Evolutionary conservation across 768 basidiomycete species (phyloP).

Genomic region (Megacollybia marginata): DNA sequence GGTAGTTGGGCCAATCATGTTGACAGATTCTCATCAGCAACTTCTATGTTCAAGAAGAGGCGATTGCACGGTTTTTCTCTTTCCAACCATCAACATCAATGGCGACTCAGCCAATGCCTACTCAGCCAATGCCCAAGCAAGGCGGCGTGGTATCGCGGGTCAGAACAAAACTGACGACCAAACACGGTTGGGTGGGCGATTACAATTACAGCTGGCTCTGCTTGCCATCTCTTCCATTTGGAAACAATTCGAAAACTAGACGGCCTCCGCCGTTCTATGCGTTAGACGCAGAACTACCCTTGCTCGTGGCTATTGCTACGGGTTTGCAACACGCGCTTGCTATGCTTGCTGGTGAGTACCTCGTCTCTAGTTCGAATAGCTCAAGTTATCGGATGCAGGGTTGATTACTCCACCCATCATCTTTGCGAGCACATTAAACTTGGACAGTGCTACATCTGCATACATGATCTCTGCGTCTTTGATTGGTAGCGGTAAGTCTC

Average conservation of each 20-base stretch:
- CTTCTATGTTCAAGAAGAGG: too few species aligned
- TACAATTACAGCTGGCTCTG: slow-evolving; percentile 78
- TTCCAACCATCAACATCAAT: too few species aligned
- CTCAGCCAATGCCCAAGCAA: too few species aligned
- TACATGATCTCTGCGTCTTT: slow-evolving; percentile 81
- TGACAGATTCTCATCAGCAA: too few species aligned
- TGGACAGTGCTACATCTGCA: slow-evolving; percentile 51
- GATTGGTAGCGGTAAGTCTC: slow-evolving; percentile 61
- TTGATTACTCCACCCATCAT: slow-evolving; percentile 82
- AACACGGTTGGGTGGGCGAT: slow-evolving; percentile 75
- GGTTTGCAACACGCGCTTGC: slow-evolving; percentile 74
- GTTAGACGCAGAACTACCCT: slow-evolving; percentile 63
- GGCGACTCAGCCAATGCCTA: too few species aligned
- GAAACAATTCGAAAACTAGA: slow-evolving; percentile 20
- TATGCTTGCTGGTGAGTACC: slow-evolving; percentile 54
- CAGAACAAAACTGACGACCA: slow-evolving; percentile 27
- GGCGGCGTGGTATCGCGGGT: too few species aligned
- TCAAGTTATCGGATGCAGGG: slow-evolving; percentile 21
- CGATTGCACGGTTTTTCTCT: too few species aligned
- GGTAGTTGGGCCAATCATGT: too few species aligned
- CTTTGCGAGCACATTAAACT: slow-evolving; percentile 54
- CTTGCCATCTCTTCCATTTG: slow-evolving; percentile 57
- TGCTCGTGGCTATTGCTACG: slow-evolving; percentile 63
- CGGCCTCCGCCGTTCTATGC: slow-evolving; percentile 67
- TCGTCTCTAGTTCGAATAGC: too few species aligned